These are phyloP conservation scores for Nyssa sinensis DNA, from an alignment of 148 eudicot genomes.

Conservation along the genomic window DNA sequence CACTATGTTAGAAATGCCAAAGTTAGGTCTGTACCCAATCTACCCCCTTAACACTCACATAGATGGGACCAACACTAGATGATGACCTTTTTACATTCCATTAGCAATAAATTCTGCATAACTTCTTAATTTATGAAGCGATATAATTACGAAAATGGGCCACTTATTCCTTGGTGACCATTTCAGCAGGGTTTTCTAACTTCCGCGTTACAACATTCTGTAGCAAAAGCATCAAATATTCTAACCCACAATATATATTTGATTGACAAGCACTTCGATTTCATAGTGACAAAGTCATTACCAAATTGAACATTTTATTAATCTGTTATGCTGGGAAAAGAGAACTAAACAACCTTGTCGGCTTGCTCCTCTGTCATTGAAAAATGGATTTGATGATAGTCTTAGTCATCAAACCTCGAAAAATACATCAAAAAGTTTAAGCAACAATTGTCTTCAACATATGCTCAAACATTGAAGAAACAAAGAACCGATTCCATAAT, in stretches of 20 bases:
- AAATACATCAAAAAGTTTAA: not conserved
- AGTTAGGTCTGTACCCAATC: too few relatives aligned
- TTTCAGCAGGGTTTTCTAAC: too few relatives aligned
- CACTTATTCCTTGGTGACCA: not conserved
- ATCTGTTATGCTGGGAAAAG: not conserved
- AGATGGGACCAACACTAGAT: too few relatives aligned
- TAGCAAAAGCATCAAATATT: not conserved
- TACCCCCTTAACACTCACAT: too few relatives aligned
- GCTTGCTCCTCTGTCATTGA: not conserved
- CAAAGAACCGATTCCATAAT: too few relatives aligned
- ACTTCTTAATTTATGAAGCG: not conserved
- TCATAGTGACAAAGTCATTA: not conserved
- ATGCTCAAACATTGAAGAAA: not conserved
- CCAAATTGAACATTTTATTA: too few relatives aligned
- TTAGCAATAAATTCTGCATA: too few relatives aligned
- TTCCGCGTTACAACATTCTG: not conserved
- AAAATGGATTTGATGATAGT: not conserved
- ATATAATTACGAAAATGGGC: not conserved
- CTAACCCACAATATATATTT: too few relatives aligned
- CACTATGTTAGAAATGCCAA: too few relatives aligned
- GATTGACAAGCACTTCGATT: not conserved
- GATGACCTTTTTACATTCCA: too few relatives aligned
- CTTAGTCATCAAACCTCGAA: not conserved
- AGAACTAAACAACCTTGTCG: too few relatives aligned
- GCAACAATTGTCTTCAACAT: too few relatives aligned